Evolutionary conservation across 331 rosid species (phyloP), one percentile per base, ranked within the genome.

Genomic region (Rosa hybrid): DNA sequence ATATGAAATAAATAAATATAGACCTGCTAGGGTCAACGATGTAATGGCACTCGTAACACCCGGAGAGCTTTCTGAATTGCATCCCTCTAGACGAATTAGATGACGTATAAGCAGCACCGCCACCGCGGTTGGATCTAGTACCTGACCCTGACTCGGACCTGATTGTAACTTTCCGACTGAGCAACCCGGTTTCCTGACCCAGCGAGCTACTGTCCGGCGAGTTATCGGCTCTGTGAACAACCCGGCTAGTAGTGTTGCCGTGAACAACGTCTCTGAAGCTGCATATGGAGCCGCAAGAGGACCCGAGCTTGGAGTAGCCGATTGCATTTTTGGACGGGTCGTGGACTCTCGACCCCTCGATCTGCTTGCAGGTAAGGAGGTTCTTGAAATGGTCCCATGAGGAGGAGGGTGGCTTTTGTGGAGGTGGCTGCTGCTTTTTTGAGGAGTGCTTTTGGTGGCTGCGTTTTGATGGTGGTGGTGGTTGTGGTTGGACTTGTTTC

Each of bases 321-420:
- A 64, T 74, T 42, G 70, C 30, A 57, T 60, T 86, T 56, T 90
- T 92, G 2, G 92, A 85, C 3, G 97, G 98, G 83, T 91, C 92
- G 34, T 91, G 97, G 13, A 96, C 98, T 48, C 80, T 84, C 0
- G 93, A 84, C 14, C 88, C 93, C 89, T 96, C 97, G 48, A 96
- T 81, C 88, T 96, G 97, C 79, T 93, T 96, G 81, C 99, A 96
- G 72, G 90, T 87, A 14, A 96, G 82, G 13, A 96, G 87, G 86
- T 87, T 96, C 87, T 96, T 96, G 82, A 96, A 82, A 78, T 96
- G 99, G 75, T 91, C 97, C 99, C 99, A 96, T 60, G 99, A 91
- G 42, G 96, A 90, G 21, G 89, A 70, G 3, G 80, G 68, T n/a
- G 76, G 84, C 12, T 85, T 75, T 17, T 83, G 71, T 16, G 48